Percentiles rank a stretch among this genome's conserved stretches.
These are phyloP conservation scores for Salix exigua DNA, from an alignment of 345 rosid genomes.

Conservation along the genomic window DNA sequence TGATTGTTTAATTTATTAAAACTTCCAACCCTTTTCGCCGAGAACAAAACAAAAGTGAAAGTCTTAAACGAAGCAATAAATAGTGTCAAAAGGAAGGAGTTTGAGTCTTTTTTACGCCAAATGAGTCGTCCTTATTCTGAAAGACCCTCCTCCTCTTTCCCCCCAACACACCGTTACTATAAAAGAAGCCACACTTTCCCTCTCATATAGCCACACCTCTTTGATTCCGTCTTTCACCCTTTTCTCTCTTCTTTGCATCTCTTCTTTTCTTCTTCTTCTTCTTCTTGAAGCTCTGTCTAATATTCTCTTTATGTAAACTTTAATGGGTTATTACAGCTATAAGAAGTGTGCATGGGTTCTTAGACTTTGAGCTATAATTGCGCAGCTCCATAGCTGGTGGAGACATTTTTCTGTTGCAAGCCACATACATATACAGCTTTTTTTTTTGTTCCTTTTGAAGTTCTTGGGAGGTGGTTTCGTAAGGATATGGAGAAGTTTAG, in stretches of 20 bases:
- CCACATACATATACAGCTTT: not conserved
- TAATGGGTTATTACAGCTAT: not conserved
- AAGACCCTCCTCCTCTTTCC: not conserved
- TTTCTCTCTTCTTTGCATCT: not conserved
- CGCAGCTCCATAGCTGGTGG: not conserved
- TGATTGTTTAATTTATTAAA: not conserved
- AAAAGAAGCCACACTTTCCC: slow-evolving; percentile 36
- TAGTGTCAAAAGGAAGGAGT: slow-evolving; percentile 27
- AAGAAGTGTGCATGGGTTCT: not conserved
- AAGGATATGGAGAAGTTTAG: slow-evolving; percentile 49
- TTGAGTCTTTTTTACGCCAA: slow-evolving; percentile 81
- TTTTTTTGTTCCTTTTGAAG: no score
- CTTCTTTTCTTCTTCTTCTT: slow-evolving; percentile 3
- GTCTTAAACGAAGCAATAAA: slow-evolving; percentile 13
- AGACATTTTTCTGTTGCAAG: not conserved
- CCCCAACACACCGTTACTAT: slow-evolving; percentile 29
- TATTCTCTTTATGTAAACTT: not conserved
- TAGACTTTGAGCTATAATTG: not conserved
- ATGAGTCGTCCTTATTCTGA: slow-evolving; percentile 35
- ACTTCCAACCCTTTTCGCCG: slow-evolving; percentile 17
- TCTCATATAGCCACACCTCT: slow-evolving; percentile 13
- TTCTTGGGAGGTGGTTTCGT: not conserved
- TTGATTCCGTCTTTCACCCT: not conserved
- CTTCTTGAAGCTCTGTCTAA: not conserved
- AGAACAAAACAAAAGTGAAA: slow-evolving; percentile 14